phyloP scores from a whole-genome alignment of 2,329 filamentous ascomycete species.

The Dactylonectria estremocensis region DNA sequence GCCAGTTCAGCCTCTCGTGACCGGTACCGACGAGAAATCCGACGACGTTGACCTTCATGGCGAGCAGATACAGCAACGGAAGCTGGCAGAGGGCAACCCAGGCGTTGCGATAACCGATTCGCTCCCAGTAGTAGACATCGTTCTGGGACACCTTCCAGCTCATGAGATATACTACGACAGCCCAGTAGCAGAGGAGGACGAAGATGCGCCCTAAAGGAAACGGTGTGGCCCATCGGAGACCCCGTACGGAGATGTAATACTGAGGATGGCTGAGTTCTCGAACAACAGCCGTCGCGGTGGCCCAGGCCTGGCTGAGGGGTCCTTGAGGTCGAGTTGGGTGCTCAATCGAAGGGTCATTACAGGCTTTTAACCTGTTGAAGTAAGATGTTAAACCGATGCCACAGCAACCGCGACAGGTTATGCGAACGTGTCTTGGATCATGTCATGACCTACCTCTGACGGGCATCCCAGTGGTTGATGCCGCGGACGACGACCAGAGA shows the following conservation, averaged over 20 bases:
- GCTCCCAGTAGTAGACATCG: slow-evolving; percentile 74
- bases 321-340: slow-evolving; percentile 69
- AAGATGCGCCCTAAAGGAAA: slow-evolving; percentile 71
- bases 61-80: slow-evolving; percentile 74
- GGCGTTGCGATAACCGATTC: slow-evolving; percentile 77
- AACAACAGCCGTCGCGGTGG: slow-evolving; percentile 70
- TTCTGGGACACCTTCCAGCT: slow-evolving; percentile 62
- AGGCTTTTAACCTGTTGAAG: slow-evolving; percentile 61
- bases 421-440: not conserved
- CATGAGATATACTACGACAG: slow-evolving; percentile 72
- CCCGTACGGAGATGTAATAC: slow-evolving; percentile 62
- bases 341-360: slow-evolving; percentile 59
- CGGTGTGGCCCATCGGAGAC: slow-evolving; percentile 70
- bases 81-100: slow-evolving; percentile 78
- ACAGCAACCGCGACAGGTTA: not conserved
- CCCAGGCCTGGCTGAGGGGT: slow-evolving; percentile 66
- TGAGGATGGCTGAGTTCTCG: slow-evolving; percentile 73
- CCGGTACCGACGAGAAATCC: slow-evolving; percentile 74
- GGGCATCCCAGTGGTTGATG: slow-evolving; percentile 61
- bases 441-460: slow-evolving; percentile 55
- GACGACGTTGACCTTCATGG: slow-evolving; percentile 72
- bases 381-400: not conserved
- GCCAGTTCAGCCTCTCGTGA: slow-evolving; percentile 80
- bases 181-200: slow-evolving; percentile 70
- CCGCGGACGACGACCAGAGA: slow-evolving; percentile 58